These are phyloP conservation scores for Boletus patriciae DNA, from an alignment of 768 basidiomycete genomes.

Conservation along the genomic window DNA sequence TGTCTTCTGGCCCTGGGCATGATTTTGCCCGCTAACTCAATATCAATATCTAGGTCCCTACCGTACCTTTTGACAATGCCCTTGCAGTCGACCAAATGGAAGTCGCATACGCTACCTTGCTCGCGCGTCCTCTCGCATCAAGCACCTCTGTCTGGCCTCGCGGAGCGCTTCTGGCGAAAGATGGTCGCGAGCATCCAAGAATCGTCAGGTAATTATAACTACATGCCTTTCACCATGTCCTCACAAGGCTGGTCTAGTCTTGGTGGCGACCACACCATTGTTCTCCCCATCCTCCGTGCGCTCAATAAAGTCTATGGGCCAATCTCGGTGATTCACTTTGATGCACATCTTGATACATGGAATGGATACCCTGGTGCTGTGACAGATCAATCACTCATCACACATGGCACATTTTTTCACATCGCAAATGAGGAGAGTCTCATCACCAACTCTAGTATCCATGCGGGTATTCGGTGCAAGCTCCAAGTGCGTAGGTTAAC, in stretches of 20 bases:
- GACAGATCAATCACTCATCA: slow-evolving; percentile 65
- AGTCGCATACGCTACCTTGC: slow-evolving; percentile 75
- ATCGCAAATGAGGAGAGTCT: slow-evolving; percentile 76
- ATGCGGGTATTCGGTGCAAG: slow-evolving; percentile 84
- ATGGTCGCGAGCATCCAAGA: slow-evolving; percentile 67
- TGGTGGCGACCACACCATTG: slow-evolving; percentile 90
- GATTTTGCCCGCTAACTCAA: neutral
- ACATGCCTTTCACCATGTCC: neutral
- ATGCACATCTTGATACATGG: slow-evolving; percentile 73
- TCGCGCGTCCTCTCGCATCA: slow-evolving; percentile 52
- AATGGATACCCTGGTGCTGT: slow-evolving; percentile 37
- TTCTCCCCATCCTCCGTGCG: slow-evolving; percentile 80
- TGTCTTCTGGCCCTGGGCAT: neutral
- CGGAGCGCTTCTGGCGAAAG: slow-evolving; percentile 44
- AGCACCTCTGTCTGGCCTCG: slow-evolving; percentile 20
- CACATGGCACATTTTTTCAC: slow-evolving; percentile 87
- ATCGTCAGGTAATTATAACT: slow-evolving; percentile 56
- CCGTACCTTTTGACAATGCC: slow-evolving; percentile 78
- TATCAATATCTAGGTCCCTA: slow-evolving; percentile 54
- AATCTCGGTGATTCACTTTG: slow-evolving; percentile 81
- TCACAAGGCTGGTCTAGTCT: slow-evolving; percentile 32
- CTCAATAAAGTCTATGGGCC: slow-evolving; percentile 79
- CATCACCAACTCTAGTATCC: slow-evolving; percentile 70
- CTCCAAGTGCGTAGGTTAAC: slow-evolving; percentile 45
- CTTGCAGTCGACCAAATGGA: slow-evolving; percentile 86